A percentile compares a stretch with the other conserved stretches of the same genome.
Conservation (phyloP, 1,284 basidiomycete species). For the Naganishia sp. region DNA sequence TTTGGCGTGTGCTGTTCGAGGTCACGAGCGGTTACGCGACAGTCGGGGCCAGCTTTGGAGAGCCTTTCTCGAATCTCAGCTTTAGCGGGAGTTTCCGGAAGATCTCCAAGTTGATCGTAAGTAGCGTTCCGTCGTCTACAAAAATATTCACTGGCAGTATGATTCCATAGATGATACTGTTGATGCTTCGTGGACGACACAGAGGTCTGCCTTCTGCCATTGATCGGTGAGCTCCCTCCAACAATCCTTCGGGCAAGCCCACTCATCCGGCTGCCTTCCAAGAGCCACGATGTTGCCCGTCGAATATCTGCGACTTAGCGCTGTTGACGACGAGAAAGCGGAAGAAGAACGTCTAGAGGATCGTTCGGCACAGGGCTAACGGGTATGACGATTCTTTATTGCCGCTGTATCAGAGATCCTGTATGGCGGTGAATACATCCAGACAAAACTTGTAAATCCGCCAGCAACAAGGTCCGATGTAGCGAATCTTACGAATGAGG, state of each 20-base stretch:
- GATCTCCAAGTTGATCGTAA: slow-evolving; percentile 47
- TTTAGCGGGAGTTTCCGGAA: slow-evolving; percentile 44
- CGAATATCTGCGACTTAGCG: slow-evolving; percentile 13
- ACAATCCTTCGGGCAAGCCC: not conserved
- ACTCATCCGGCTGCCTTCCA: not conserved
- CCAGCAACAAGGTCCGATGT: too few species aligned
- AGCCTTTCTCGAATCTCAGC: slow-evolving; percentile 37
- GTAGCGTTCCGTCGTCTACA: slow-evolving; percentile 10
- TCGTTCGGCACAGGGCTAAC: not conserved
- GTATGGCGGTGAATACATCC: too few species aligned
- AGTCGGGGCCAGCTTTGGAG: slow-evolving; percentile 43
- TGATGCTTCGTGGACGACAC: slow-evolving; percentile 50
- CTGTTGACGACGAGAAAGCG: not conserved
- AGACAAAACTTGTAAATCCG: too few species aligned
- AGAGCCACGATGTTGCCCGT: slow-evolving; percentile 20
- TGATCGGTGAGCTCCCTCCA: slow-evolving; percentile 36
- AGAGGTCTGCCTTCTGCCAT: slow-evolving; percentile 49
- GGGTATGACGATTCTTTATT: too few species aligned
- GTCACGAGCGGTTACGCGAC: slow-evolving; percentile 44
- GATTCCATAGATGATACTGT: slow-evolving; percentile 40
- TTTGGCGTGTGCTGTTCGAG: slow-evolving; percentile 46
- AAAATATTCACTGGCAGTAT: not conserved
- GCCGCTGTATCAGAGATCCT: too few species aligned
- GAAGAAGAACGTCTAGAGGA: not conserved
- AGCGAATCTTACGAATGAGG: too few species aligned